Evolutionary conservation across 225 moss, liverwort and hornwort genomes (phyloP).

Genomic region (Rhytidiadelphus loreus): DNA sequence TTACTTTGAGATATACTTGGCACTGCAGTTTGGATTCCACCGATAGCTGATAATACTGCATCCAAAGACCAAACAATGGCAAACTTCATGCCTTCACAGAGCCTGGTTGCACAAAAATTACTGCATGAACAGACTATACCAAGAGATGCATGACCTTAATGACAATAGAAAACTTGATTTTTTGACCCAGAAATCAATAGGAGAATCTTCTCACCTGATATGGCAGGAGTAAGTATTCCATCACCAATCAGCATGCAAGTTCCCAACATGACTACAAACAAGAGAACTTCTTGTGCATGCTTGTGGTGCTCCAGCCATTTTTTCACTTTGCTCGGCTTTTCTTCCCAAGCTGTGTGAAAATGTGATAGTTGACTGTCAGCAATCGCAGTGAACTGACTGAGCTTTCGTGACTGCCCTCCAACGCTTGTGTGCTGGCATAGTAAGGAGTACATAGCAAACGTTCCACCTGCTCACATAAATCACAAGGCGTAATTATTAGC

Average conservation of each 20-base stretch:
- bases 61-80: slow-evolving; percentile 17
- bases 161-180: neutral
- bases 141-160: neutral
- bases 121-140: neutral
- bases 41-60: slow-evolving; percentile 77
- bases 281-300: slow-evolving; percentile 40
- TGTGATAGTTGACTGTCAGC: slow-evolving; percentile 58
- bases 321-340: slow-evolving; percentile 18
- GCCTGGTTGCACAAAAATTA: slow-evolving; percentile 1
- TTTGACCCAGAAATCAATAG: neutral
- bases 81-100: slow-evolving; percentile 8
- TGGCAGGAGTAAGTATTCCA: slow-evolving; percentile 88
- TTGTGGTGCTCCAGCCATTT: slow-evolving; percentile 37
- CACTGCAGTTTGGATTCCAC: slow-evolving; percentile 58
- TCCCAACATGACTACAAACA: slow-evolving; percentile 77
- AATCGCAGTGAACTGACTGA: slow-evolving; percentile 17
- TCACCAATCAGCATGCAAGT: slow-evolving; percentile 94
- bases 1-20: slow-evolving; percentile 53
- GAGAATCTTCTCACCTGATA: slow-evolving; percentile 46
- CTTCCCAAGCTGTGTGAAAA: slow-evolving; percentile 16
- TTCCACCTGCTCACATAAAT: slow-evolving; percentile 53
- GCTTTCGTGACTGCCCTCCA: slow-evolving; percentile 44
- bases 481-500: neutral
- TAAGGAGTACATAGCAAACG: slow-evolving; percentile 82
- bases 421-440: slow-evolving; percentile 70